A percentile compares a stretch with the other conserved stretches of the same genome.
Conservation (phyloP, 2,329 filamentous ascomycete species). For the Xylaria sp. region DNA sequence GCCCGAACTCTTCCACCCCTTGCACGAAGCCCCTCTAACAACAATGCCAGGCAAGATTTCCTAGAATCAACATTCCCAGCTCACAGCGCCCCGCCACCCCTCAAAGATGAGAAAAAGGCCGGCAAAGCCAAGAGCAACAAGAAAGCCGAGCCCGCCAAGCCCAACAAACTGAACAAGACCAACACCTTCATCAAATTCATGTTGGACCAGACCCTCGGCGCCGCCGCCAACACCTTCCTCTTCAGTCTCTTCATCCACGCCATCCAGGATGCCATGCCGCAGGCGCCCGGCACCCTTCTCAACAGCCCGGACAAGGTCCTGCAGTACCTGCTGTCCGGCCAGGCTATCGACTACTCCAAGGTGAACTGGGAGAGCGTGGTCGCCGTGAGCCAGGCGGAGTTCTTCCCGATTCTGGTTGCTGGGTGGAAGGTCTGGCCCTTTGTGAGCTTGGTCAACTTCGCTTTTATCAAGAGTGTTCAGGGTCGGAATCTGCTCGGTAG, state of each 20-base stretch:
- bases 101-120: conserved; percentile 38
- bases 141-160: conserved; percentile 38
- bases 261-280: conserved; percentile 46
- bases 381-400: conserved; percentile 47
- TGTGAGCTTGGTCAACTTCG: conserved; percentile 65
- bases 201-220: conserved; percentile 65
- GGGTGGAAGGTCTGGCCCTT: conserved; percentile 69
- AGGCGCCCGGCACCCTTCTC: conserved; percentile 28
- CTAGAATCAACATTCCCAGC: conserved; percentile 72
- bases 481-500: conserved; percentile 65
- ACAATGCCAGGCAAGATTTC: conserved; percentile 58
- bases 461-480: conserved; percentile 63
- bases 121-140: conserved; percentile 31
- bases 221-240: conserved; percentile 56
- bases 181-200: conserved; percentile 64
- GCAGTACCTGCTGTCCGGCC: conserved; percentile 28
- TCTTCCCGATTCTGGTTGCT: conserved; percentile 59
- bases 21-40: conserved; percentile 14
- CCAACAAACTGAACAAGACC: conserved; percentile 48
- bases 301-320: conserved; percentile 34
- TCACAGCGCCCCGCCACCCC: conserved; percentile 42
- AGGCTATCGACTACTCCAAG: conserved; percentile 40
- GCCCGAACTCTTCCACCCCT: neutral
- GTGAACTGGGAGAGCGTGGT: conserved; percentile 44
- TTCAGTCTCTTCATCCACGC: conserved; percentile 51